Evolutionary conservation across 1,284 basidiomycete species (phyloP).

Genomic region (Cystobasidium sp.): DNA sequence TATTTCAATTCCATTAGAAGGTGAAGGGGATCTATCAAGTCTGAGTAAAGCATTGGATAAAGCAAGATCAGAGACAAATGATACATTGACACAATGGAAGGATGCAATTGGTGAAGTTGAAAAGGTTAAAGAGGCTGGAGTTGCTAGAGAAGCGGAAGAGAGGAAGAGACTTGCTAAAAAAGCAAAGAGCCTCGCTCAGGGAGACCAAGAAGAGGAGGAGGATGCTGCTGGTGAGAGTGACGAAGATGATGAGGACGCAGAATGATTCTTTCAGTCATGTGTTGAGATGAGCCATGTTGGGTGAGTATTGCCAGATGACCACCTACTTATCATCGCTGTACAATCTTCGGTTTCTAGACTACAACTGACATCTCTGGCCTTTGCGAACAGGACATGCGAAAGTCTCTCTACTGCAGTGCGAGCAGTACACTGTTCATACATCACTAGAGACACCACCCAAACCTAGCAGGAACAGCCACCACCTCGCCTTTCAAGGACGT

Average conservation of each 20-base stretch:
- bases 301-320: neutral
- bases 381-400: too few relatives aligned
- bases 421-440: too few relatives aligned
- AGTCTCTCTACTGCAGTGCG: too few relatives aligned
- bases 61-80: slow-evolving; percentile 32
- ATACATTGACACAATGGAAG: slow-evolving; percentile 33
- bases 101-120: slow-evolving; percentile 36
- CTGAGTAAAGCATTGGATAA: slow-evolving; percentile 25
- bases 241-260: slow-evolving; percentile 11
- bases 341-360: neutral
- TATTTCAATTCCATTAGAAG: slow-evolving; percentile 23
- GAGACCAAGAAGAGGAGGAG: neutral
- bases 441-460: too few relatives aligned
- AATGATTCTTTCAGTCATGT: slow-evolving; percentile 16
- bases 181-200: too few relatives aligned
- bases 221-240: neutral
- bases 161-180: slow-evolving; percentile 4
- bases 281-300: neutral
- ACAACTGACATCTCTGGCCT: too few relatives aligned
- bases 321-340: neutral
- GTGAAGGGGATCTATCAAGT: neutral
- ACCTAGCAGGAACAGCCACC: too few relatives aligned
- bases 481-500: too few relatives aligned
- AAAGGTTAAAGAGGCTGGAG: slow-evolving; percentile 26
- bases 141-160: slow-evolving; percentile 19